phyloP scores from a whole-genome alignment of 345 rosid species.

The Pistacia atlantica region DNA sequence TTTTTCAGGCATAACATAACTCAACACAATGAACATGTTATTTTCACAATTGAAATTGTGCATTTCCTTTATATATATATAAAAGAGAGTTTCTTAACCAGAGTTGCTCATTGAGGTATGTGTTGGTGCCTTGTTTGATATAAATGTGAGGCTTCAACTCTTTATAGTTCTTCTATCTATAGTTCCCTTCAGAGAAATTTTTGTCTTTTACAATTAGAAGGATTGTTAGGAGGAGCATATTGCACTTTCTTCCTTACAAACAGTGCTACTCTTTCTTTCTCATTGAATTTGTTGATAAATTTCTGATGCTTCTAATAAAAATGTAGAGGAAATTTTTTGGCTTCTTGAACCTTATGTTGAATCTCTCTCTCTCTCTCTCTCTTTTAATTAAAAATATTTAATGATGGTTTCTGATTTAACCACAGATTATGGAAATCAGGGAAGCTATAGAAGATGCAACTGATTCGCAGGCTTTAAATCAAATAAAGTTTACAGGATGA shows the following conservation, averaged over 20 bases:
- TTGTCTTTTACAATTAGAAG: not conserved
- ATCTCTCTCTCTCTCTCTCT: too few relatives aligned
- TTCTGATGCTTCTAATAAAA: not conserved
- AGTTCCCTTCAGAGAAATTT: not conserved
- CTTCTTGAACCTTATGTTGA: not conserved
- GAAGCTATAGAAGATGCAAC: constrained; percentile 85
- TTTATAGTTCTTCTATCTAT: not conserved
- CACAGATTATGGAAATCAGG: constrained; percentile 90
- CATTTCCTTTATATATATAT: too few relatives aligned
- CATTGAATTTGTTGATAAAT: not conserved
- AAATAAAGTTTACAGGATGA: constrained; percentile 62
- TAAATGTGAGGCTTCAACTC: not conserved
- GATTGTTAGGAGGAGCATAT: not conserved
- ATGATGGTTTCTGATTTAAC: constrained; percentile 12
- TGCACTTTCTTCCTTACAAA: not conserved
- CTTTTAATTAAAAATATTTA: not conserved
- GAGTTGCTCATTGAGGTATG: constrained; percentile 74
- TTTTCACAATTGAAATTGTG: too few relatives aligned
- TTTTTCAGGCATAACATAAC: too few relatives aligned
- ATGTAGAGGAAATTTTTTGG: not conserved
- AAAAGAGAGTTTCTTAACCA: constrained; percentile 85
- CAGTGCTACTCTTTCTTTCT: not conserved
- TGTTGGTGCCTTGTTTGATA: not conserved
- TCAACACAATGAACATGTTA: too few relatives aligned
- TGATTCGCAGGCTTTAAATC: constrained; percentile 53